Evolutionary conservation across 768 basidiomycete species (phyloP), one percentile per base, ranked within the genome.

Genomic region (Pleurotus tuoliensis): DNA sequence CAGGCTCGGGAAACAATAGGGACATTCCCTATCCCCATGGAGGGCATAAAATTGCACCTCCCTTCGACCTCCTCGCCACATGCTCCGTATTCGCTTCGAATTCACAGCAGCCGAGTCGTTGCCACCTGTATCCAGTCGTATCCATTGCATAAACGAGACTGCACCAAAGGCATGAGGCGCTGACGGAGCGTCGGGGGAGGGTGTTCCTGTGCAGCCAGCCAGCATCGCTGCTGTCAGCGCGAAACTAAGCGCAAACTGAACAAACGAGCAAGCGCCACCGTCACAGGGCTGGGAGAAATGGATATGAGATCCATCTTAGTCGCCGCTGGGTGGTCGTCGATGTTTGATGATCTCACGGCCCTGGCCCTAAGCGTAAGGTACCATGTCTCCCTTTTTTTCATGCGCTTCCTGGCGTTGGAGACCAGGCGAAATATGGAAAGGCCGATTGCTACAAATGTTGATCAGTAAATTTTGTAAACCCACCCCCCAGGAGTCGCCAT

Each of bases 371-470:
- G 30, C 48, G 25, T 30, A 50, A 50, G 48, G 48, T 50, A 50
- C 48, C 48, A 50, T 30, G 48, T 50, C 48, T 27, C 15, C 48
- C n/a, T 30, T 50, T 47, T 47, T 50, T 50, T 50, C 48, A 50
- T 50, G 48, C 48, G 48, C 48, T 34, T 50, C 27, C n/a, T 44
- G 41, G n/a, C 20, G 41, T 44, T 44, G 16, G 41, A 44, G 48
- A 50, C 48, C 48, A 50, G 30, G 48, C 48, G 48, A 50, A 50
- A 50, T 50, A 50, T 27, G 48, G 48, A 50, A 50, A 50, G 48
- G 25, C 48, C 48, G 48, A 50, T 50, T 50, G 48, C 15, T 50
- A 50, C 48, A 50, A 50, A 50, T 50, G 48, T 50, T 50, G 48
- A 50, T 50, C 37, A 34, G 30, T 34, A 34, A n/a, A 50, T 50